Evolutionary conservation across 108 stramenopile genomes (phyloP), one percentile per base, ranked within the genome.

Genomic region (Nannochloropsis granulata): DNA sequence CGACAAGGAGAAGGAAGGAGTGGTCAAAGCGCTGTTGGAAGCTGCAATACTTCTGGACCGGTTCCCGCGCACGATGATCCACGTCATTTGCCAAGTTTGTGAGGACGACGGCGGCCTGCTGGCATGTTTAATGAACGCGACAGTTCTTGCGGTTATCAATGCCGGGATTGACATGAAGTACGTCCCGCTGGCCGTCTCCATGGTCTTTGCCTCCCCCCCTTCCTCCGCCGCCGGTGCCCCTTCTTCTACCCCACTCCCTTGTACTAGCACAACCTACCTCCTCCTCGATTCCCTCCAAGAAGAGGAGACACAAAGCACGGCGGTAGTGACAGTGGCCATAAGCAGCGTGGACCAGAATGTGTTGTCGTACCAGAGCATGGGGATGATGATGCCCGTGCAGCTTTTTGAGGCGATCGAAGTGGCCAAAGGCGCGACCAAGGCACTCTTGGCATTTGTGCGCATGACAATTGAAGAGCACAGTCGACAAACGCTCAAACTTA

Each of bases 111-210:
- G 95, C 8, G 92, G 93, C 12, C 81, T 93, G 2, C 78, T 94
- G 21, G 90, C 90, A 0, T 89, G 86, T 23, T 86, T 92, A 23
- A 82, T 94, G 24, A 94, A 95, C 88, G 94, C 93, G 25, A 91
- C 94, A 12, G 92, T 93, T 10, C 84, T 93, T 81, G 95, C 95
- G 13, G 83, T 95, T 82, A 91, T 95, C 92, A 94, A 95, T 88
- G 95, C 95, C 13, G 93, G 93, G 8, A 88, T 95, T 43, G 92
- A 92, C 13, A 91, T 95, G 91, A 89, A 90, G 13, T 90, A 90
- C 45, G 43, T 95, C n/a, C 94, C 95, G 14, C 90, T 94, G 23
- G 93, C 93, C 56, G 56, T 71, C 1, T 71, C 56, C 9, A 2
- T 71, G 56, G 56, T n/a, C 56, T n/a, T 71, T 16, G n/a, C n/a